A percentile compares a stretch with the other conserved stretches of the same genome.
Evolutionary conservation across 306 rosid species (phyloP).

Genomic region (Clitoria ternatea): DNA sequence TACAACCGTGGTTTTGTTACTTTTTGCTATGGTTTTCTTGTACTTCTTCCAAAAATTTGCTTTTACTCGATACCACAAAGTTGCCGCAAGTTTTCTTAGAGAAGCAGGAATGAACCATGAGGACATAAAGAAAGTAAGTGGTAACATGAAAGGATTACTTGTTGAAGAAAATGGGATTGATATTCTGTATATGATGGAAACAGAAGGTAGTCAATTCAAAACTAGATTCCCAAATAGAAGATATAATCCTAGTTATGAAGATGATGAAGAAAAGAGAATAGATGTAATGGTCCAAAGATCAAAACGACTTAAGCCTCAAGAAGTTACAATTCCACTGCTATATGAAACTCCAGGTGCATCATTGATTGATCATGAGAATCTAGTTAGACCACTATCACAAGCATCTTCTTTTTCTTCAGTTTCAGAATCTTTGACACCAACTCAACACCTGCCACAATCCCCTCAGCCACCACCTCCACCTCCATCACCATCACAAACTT

Average conservation of each 20-base stretch:
- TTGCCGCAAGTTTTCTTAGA: not conserved
- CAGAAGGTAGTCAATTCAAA: conserved; percentile 34
- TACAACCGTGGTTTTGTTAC: conserved; percentile 34
- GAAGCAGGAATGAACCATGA: not conserved
- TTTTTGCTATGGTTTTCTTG: conserved; percentile 26
- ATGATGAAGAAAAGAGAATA: conserved; percentile 37
- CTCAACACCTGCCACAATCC: conserved; percentile 4
- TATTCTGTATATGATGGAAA: conserved; percentile 35
- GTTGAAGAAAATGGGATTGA: not conserved
- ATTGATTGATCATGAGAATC: not conserved
- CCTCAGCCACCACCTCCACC: not conserved
- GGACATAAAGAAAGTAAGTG: conserved; percentile 27
- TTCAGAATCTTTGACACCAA: not conserved
- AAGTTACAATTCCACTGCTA: not conserved
- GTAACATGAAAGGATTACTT: not conserved
- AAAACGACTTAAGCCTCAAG: not conserved
- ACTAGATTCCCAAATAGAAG: conserved; percentile 30
- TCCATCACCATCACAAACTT: conserved; percentile 21
- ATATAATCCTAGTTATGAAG: conserved; percentile 48
- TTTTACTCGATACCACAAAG: conserved; percentile 15
- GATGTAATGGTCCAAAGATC: conserved; percentile 32
- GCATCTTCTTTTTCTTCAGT: not conserved
- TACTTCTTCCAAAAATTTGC: conserved; percentile 15
- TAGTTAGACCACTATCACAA: conserved; percentile 13
- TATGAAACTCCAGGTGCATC: not conserved